Evolutionary conservation across 768 basidiomycete genomes (phyloP).

Genomic region (Phanerodontia chrysosporium): DNA sequence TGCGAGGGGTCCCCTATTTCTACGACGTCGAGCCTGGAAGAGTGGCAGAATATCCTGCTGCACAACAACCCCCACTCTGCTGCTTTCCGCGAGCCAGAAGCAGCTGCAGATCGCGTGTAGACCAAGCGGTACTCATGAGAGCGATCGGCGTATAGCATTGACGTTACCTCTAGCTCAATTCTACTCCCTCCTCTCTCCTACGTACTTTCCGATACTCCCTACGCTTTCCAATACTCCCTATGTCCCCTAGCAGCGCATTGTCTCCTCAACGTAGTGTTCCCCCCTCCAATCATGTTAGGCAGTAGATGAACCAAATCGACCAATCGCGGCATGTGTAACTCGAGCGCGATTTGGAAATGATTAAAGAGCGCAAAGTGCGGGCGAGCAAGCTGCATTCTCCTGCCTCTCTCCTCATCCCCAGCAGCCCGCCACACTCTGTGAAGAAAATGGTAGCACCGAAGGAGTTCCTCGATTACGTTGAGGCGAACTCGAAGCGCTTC

Average conservation of each 20-base stretch:
- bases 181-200: no score
- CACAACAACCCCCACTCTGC: no score
- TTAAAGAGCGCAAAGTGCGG: neutral
- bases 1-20: neutral
- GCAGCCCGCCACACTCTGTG: neutral
- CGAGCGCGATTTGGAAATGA: neutral
- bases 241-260: neutral
- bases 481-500: constrained; percentile 66
- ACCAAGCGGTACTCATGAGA: no score
- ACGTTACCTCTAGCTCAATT: no score
- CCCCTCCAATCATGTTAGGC: neutral
- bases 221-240: neutral
- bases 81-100: no score
- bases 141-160: no score
- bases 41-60: no score
- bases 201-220: neutral
- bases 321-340: neutral
- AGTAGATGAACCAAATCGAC: neutral
- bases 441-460: constrained; percentile 30
- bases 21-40: neutral
- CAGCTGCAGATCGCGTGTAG: no score
- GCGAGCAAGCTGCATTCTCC: neutral
- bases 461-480: constrained; percentile 48
- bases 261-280: neutral
- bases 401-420: neutral